A percentile compares a stretch with the other conserved stretches of the same genome.
Conservation (phyloP, 176 grass and related monocot species). For the Dactylis glomerata region DNA sequence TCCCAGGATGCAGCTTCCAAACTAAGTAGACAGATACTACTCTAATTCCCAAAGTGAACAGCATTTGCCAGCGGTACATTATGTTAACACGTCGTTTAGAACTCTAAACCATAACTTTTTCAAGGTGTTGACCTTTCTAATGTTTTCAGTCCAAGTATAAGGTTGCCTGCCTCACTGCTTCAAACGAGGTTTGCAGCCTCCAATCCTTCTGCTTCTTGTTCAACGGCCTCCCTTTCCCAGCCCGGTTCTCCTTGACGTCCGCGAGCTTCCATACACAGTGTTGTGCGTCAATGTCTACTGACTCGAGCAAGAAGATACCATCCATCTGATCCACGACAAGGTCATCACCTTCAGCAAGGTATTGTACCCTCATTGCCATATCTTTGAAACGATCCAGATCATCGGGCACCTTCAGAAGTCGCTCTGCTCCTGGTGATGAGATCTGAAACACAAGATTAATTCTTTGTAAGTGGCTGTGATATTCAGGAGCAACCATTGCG, state of each 20-base stretch:
- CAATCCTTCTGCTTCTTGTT: constrained; percentile 82
- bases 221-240: constrained; percentile 81
- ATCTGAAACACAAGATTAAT: constrained; percentile 46
- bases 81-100: not conserved
- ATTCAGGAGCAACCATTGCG: not conserved
- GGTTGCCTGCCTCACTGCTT: constrained; percentile 54
- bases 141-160: constrained; percentile 61
- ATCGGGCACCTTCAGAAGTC: constrained; percentile 68
- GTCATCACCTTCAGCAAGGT: constrained; percentile 36
- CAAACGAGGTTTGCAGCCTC: constrained; percentile 73
- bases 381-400: constrained; percentile 90
- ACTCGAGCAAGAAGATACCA: constrained; percentile 64
- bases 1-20: not conserved
- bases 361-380: constrained; percentile 79
- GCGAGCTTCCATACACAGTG: constrained; percentile 83
- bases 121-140: not conserved
- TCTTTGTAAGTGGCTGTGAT: not conserved
- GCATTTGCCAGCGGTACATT: not conserved
- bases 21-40: constrained; percentile 5
- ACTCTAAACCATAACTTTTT: not conserved
- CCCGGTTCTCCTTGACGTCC: constrained; percentile 81
- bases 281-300: constrained; percentile 36
- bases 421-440: constrained; percentile 87
- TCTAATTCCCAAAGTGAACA: constrained; percentile 19
- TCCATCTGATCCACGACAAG: constrained; percentile 31